phyloP scores from a whole-genome alignment of 768 basidiomycete genomes.

The Phallus indusiatus region DNA sequence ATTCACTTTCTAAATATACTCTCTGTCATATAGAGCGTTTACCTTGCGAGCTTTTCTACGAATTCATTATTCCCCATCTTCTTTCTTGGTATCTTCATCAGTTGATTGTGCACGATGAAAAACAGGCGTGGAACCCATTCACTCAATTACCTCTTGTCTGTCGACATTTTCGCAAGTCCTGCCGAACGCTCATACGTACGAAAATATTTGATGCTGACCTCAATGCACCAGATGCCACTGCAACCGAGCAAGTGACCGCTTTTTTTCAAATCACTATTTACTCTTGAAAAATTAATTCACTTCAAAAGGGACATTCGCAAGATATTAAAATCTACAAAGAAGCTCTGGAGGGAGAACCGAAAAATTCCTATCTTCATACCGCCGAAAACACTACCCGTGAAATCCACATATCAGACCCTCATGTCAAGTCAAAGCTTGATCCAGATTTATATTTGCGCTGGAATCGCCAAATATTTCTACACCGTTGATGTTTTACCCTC shows the following conservation, averaged over 20 bases:
- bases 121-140: conserved; percentile 2
- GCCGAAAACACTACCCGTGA: background rate
- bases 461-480: background rate
- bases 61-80: background rate
- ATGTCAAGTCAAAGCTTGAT: conserved; percentile 9
- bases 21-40: background rate
- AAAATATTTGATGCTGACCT: background rate
- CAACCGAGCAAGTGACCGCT: background rate
- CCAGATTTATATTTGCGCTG: conserved; percentile 5
- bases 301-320: background rate
- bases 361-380: background rate
- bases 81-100: conserved; percentile 3
- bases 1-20: too few species aligned
- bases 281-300: background rate
- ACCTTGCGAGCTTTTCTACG: background rate
- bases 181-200: background rate
- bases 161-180: background rate
- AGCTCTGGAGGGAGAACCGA: background rate
- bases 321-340: background rate
- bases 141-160: conserved; percentile 1
- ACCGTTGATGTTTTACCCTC: background rate
- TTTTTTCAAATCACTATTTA: background rate
- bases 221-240: background rate
- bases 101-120: background rate
- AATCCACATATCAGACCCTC: background rate